phyloP scores from a whole-genome alignment of 257 asterid genomes.

The Handroanthus guayacan region DNA sequence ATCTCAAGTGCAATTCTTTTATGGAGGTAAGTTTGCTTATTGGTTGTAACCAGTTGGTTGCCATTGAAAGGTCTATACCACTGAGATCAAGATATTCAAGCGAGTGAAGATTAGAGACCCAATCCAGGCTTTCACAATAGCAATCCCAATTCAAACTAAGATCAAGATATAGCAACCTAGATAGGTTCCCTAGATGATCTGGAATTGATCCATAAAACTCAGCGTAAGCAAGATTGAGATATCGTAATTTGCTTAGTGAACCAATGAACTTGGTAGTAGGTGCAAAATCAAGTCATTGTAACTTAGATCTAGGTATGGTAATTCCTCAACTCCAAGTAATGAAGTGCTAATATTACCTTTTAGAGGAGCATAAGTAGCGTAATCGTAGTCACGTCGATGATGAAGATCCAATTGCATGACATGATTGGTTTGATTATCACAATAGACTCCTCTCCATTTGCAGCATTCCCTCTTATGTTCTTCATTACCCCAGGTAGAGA shows the following conservation, averaged over 20 bases:
- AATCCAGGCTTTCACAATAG: slow-evolving; percentile 21
- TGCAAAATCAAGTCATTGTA: neutral
- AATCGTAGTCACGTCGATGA: no score
- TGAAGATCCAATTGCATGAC: neutral
- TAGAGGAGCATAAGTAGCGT: neutral
- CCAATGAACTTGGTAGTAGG: neutral
- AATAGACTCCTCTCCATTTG: slow-evolving; percentile 18
- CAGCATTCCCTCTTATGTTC: slow-evolving; percentile 5
- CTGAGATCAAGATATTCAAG: slow-evolving; percentile 26
- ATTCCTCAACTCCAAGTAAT: neutral
- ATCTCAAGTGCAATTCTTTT: neutral
- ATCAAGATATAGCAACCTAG: slow-evolving; percentile 23
- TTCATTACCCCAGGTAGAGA: slow-evolving; percentile 14
- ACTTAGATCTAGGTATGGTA: neutral
- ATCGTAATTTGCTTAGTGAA: neutral
- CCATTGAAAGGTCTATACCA: neutral
- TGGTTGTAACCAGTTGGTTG: slow-evolving; percentile 29
- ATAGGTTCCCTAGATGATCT: neutral
- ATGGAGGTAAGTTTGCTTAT: slow-evolving; percentile 19
- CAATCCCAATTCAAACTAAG: neutral
- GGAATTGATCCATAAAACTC: neutral
- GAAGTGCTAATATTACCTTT: neutral
- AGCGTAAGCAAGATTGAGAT: neutral
- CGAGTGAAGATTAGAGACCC: slow-evolving; percentile 28
- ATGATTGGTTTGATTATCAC: slow-evolving; percentile 4